Evolutionary conservation across 768 basidiomycete species (phyloP).

Genomic region (Gautieria morchelliformis): DNA sequence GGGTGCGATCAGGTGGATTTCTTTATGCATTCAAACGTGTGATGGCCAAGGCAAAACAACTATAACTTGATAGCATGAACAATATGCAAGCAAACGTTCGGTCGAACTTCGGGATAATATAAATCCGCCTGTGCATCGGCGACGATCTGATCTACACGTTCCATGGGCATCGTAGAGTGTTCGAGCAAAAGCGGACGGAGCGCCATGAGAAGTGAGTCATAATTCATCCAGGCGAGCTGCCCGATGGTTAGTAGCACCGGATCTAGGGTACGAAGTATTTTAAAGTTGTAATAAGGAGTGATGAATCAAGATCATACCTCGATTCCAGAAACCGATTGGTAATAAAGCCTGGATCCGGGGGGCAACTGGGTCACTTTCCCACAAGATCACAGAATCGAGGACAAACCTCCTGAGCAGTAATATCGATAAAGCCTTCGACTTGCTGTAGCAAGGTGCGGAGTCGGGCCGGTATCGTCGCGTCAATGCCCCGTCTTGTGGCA

Average conservation of each 20-base stretch:
- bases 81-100: constrained; percentile 47
- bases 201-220: constrained; percentile 55
- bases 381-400: background rate
- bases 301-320: constrained; percentile 30
- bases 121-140: constrained; percentile 56
- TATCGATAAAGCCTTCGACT: constrained; percentile 45
- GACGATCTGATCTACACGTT: constrained; percentile 46
- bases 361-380: background rate
- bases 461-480: constrained; percentile 47
- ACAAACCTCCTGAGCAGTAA: constrained; percentile 38
- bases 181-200: constrained; percentile 48
- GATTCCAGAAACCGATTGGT: constrained; percentile 63
- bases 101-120: constrained; percentile 45
- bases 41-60: background rate
- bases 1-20: constrained; percentile 1
- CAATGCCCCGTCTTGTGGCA: constrained; percentile 42
- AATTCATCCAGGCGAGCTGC: constrained; percentile 66
- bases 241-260: constrained; percentile 50
- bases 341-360: constrained; percentile 28
- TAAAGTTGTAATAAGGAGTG: constrained; percentile 3
- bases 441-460: constrained; percentile 39
- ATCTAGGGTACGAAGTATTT: constrained; percentile 31
- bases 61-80: constrained; percentile 34
- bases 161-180: constrained; percentile 40
- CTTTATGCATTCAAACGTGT: constrained; percentile 1